Conservation (phyloP, 768 basidiomycete species). For the Russula compacta region DNA sequence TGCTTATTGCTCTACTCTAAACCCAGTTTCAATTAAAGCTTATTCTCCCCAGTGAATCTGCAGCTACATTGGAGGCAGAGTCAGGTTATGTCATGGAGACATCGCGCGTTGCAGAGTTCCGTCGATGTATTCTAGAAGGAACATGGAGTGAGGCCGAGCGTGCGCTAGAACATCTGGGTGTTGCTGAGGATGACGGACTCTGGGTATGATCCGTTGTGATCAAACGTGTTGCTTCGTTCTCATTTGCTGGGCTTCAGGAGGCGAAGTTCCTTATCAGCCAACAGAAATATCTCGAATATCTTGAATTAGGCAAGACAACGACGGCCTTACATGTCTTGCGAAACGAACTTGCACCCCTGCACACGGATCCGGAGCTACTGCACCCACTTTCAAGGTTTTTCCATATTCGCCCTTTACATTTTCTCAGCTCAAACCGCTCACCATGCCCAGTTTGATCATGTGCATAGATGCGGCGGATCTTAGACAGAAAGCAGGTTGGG, state of each 20-base stretch:
- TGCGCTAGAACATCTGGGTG: constrained; percentile 57
- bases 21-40: constrained; percentile 12
- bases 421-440: not conserved
- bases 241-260: constrained; percentile 38
- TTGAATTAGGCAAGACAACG: constrained; percentile 74
- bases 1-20: constrained; percentile 1
- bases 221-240: not conserved
- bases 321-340: constrained; percentile 79
- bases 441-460: constrained; percentile 52
- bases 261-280: constrained; percentile 81
- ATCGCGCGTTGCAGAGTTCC: constrained; percentile 67
- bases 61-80: constrained; percentile 81
- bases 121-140: constrained; percentile 69
- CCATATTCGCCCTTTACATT: constrained; percentile 3
- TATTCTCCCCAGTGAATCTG: constrained; percentile 59
- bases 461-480: constrained; percentile 80
- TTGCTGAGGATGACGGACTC: constrained; percentile 56
- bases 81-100: constrained; percentile 85
- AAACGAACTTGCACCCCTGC: constrained; percentile 78
- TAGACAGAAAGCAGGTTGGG: constrained; percentile 75
- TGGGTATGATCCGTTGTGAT: constrained; percentile 40
- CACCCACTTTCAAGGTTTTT: constrained; percentile 81
- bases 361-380: constrained; percentile 70
- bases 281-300: constrained; percentile 92
- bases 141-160: constrained; percentile 73